phyloP scores from a whole-genome alignment of 768 basidiomycete genomes.

The Aureoboletus auriporus region DNA sequence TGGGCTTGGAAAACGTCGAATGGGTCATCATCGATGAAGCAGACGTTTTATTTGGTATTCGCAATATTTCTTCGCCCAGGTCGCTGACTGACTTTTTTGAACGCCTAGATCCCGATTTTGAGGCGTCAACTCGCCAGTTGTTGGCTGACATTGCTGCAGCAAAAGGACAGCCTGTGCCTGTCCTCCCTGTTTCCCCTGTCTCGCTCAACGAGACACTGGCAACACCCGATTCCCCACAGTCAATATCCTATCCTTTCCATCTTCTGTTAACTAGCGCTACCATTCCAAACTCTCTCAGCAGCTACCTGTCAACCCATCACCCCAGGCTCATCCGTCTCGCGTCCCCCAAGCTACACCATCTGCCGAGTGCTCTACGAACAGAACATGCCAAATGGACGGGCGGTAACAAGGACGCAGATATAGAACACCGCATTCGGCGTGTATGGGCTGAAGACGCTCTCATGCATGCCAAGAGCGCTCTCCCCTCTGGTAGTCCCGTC shows the following conservation, averaged over 20 bases:
- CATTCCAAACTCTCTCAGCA: constrained; percentile 70
- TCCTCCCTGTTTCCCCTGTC: constrained; percentile 17
- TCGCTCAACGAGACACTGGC: constrained; percentile 5
- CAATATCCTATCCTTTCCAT: constrained; percentile 66
- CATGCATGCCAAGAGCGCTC: constrained; percentile 22
- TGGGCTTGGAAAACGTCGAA: constrained; percentile 68
- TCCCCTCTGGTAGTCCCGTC: constrained; percentile 16
- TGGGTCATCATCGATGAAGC: constrained; percentile 94
- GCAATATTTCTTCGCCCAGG: background rate
- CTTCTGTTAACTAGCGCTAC: constrained; percentile 83
- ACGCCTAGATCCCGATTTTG: constrained; percentile 72
- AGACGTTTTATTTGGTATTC: constrained; percentile 80
- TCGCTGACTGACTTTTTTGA: background rate
- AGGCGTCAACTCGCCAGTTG: constrained; percentile 64
- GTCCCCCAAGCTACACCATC: constrained; percentile 74
- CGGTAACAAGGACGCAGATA: constrained; percentile 77
- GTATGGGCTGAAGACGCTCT: constrained; percentile 72
- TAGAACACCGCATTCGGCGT: constrained; percentile 66
- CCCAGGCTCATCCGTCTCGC: constrained; percentile 67
- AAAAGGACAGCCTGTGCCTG: constrained; percentile 34
- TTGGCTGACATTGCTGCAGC: constrained; percentile 68
- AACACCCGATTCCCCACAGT: constrained; percentile 9
- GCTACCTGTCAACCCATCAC: constrained; percentile 60
- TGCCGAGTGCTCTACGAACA: constrained; percentile 65
- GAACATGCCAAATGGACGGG: constrained; percentile 76